A percentile compares a stretch with the other conserved stretches of the same genome.
Conservation (phyloP, 345 rosid species). For the Eucalyptus marginata region DNA sequence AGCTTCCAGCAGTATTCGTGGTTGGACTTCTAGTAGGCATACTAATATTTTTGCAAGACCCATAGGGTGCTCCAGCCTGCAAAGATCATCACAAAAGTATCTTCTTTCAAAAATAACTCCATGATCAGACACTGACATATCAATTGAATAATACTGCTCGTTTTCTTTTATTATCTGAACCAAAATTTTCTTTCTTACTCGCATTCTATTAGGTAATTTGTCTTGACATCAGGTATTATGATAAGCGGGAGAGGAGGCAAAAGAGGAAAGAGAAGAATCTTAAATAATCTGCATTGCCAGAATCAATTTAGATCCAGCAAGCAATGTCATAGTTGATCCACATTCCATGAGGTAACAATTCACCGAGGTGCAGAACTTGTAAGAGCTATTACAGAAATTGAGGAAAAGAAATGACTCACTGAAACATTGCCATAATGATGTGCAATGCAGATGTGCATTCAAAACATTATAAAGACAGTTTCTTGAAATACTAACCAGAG, state of each 20-base stretch:
- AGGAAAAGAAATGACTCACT: neutral
- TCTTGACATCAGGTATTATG: neutral
- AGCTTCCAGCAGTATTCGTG: slow-evolving; percentile 45
- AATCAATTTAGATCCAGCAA: neutral
- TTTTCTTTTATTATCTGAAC: neutral
- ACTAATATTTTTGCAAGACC: slow-evolving; percentile 70
- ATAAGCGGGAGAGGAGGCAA: neutral
- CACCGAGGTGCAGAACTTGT: neutral
- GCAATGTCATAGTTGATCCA: neutral
- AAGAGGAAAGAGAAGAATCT: neutral
- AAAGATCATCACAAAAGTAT: slow-evolving; percentile 1
- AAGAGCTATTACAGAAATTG: neutral
- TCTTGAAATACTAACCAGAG: neutral
- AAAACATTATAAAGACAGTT: neutral
- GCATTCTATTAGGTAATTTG: neutral
- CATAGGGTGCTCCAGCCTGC: slow-evolving; percentile 83
- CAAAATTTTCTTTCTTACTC: neutral
- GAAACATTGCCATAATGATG: neutral
- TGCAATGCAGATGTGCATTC: neutral
- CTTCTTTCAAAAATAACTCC: neutral
- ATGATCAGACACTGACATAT: neutral
- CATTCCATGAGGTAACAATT: neutral
- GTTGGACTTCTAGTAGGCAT: slow-evolving; percentile 37
- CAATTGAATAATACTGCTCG: neutral
- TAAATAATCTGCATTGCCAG: neutral